phyloP scores from a whole-genome alignment of 495 filamentous ascomycete species.

The Xylaria flabelliformis region DNA sequence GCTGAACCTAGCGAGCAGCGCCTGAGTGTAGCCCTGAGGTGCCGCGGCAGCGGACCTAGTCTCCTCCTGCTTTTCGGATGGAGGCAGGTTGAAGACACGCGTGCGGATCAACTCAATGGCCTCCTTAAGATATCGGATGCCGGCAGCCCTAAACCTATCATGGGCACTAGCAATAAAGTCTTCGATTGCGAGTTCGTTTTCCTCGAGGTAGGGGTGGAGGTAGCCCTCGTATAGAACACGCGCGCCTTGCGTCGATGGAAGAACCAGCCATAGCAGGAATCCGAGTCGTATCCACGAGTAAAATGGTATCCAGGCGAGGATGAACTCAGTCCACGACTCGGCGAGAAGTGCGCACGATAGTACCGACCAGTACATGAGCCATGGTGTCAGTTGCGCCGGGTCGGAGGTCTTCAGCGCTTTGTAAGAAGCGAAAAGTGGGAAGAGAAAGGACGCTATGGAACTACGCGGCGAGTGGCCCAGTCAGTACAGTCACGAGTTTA shows the following conservation, averaged over 20 bases:
- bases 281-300: constrained; percentile 90
- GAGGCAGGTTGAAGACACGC: constrained; percentile 72
- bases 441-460: constrained; percentile 87
- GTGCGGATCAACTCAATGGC: constrained; percentile 76
- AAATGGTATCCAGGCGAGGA: constrained; percentile 91
- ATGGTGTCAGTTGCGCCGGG: constrained; percentile 91
- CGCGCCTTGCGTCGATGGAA: constrained; percentile 95
- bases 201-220: constrained; percentile 84
- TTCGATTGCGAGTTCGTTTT: constrained; percentile 91
- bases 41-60: constrained; percentile 40
- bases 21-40: constrained; percentile 74
- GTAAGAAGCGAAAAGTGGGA: constrained; percentile 97
- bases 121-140: constrained; percentile 80
- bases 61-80: constrained; percentile 50
- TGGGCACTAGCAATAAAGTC: constrained; percentile 82
- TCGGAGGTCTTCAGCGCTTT: constrained; percentile 95
- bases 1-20: constrained; percentile 82
- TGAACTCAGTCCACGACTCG: constrained; percentile 86
- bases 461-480: constrained; percentile 46
- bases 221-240: constrained; percentile 81
- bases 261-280: constrained; percentile 92
- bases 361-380: constrained; percentile 99
- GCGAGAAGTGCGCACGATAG: constrained; percentile 79
- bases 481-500: background rate
- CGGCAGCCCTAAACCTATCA: constrained; percentile 78